Percentiles rank a stretch among this genome's conserved stretches.
phyloP scores from a whole-genome alignment of 306 rosid genomes.

The Nissolia schottii region DNA sequence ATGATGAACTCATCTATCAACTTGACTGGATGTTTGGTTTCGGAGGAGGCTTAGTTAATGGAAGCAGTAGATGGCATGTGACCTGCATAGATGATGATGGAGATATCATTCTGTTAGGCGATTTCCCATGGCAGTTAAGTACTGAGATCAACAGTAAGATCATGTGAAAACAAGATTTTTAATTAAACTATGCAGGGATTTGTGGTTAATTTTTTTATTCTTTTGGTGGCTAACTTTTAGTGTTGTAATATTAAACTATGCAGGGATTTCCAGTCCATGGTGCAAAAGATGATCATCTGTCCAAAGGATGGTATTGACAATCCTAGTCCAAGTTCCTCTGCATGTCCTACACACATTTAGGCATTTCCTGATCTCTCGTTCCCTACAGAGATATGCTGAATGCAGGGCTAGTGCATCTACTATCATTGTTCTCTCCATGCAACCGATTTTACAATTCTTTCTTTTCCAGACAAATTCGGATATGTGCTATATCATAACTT shows the following conservation, averaged over 20 bases:
- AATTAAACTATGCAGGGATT: too few species aligned
- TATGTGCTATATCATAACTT: background rate
- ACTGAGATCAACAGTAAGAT: background rate
- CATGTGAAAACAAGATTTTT: background rate
- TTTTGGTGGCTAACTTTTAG: background rate
- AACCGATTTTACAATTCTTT: background rate
- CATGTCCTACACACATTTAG: constrained; percentile 22
- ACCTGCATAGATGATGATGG: constrained; percentile 48
- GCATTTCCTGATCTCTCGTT: background rate
- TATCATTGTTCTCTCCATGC: background rate
- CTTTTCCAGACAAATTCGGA: background rate
- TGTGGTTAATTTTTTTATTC: background rate
- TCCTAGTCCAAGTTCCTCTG: constrained; percentile 33
- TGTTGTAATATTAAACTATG: constrained; percentile 13
- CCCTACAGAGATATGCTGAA: background rate
- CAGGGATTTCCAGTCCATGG: constrained; percentile 53
- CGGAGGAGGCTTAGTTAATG: constrained; percentile 46
- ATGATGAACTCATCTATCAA: constrained; percentile 43
- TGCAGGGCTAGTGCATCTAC: background rate
- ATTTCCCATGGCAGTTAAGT: constrained; percentile 63
- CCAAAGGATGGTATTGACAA: constrained; percentile 44
- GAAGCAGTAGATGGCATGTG: constrained; percentile 59
- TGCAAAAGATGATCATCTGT: constrained; percentile 44
- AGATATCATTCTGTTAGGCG: constrained; percentile 40
- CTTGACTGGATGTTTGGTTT: constrained; percentile 64